Base-by-base conservation (phyloP, 1,139 yeast species). In the Candida pseudocylindracea region DNA sequence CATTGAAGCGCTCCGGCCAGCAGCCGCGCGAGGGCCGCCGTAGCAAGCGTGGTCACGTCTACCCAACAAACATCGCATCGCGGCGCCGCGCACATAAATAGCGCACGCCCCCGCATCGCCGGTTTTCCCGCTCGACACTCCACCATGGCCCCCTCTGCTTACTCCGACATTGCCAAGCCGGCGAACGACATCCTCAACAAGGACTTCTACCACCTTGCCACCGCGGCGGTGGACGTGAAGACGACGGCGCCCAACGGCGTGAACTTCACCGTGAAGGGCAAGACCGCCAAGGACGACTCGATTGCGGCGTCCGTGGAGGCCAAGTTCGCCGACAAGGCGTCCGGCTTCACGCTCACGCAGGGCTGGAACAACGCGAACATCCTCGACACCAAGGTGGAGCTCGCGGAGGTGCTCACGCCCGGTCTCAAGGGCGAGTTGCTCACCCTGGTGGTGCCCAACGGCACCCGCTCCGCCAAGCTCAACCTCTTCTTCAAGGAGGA, bases 331-430 rank as follows among this genome's bases (percentile, higher is more conserved):
- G 98, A 91, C 71, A 83, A 83, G 68, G 68, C 85, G 41, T 67
- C 92, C 42, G 96, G 96, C 42, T 66, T 88, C 52, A 73, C 95
- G 44, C 63, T 88, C 51, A 81, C 94, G 45, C 96, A 88, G 65
- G 93, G 94, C 50, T 85, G 96, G 95, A 75, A 83, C 64, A 80
- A 93, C 46, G 76, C 93, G 56, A 88, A 88, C 58, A 68, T 78
- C 43, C 65, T 88, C 53, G 78, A 72, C 66, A 80, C 96, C 62
- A 85, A 81, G 70, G 68, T 88, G 47, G 96, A 85, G 65, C 67
- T 88, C 51, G 69, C 75, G 41, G 93, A 85, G 57, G 78, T 83
- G 47, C 70, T 85, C 59, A 78, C 94, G 42, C 93, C 93, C 46
- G 96, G 96, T 47, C 70, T 88, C 49, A 85, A 83, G 66, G 78